phyloP scores from a whole-genome alignment of 2,329 filamentous ascomycete species.

The Tolypocladium pustulatum region DNA sequence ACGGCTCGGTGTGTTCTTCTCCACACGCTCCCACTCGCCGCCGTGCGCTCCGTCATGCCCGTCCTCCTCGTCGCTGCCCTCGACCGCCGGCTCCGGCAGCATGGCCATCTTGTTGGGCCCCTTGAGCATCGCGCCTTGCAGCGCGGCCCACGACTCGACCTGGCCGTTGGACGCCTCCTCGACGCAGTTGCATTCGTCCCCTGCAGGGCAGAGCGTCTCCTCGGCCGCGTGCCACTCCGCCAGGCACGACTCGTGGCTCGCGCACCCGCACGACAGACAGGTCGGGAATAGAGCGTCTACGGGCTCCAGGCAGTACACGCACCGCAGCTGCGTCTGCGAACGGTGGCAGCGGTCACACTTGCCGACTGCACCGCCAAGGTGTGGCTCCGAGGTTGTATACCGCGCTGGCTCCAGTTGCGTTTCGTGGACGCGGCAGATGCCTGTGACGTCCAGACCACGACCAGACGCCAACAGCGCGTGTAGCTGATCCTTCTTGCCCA shows the following conservation, averaged over 20 bases:
- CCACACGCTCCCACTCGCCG: slow-evolving; percentile 18
- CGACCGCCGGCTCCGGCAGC: slow-evolving; percentile 18
- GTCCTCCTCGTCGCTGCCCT: slow-evolving; percentile 18
- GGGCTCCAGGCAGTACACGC: slow-evolving; percentile 53
- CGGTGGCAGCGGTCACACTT: slow-evolving; percentile 41
- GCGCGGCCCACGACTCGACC: slow-evolving; percentile 50
- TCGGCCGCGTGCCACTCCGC: slow-evolving; percentile 48
- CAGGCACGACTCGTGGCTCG: slow-evolving; percentile 47
- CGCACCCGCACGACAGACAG: slow-evolving; percentile 54
- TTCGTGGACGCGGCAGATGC: slow-evolving; percentile 53
- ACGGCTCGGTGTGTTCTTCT: slow-evolving; percentile 11
- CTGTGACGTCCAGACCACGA: slow-evolving; percentile 51
- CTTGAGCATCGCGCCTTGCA: slow-evolving; percentile 26
- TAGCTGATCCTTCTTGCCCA: slow-evolving; percentile 45
- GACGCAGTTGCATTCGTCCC: slow-evolving; percentile 54
- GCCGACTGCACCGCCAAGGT: slow-evolving; percentile 36
- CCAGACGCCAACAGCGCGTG: slow-evolving; percentile 38
- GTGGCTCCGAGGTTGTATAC: slow-evolving; percentile 29
- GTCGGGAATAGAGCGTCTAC: slow-evolving; percentile 49
- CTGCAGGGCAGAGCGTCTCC: slow-evolving; percentile 48
- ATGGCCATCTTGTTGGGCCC: slow-evolving; percentile 10
- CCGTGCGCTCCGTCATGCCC: slow-evolving; percentile 10
- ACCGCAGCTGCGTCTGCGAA: slow-evolving; percentile 46
- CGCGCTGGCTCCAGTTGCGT: slow-evolving; percentile 49
- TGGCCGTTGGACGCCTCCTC: slow-evolving; percentile 45